These are phyloP conservation scores for Metarhizium brunneum DNA, from an alignment of 2,329 filamentous ascomycete genomes.

Conservation along the genomic window DNA sequence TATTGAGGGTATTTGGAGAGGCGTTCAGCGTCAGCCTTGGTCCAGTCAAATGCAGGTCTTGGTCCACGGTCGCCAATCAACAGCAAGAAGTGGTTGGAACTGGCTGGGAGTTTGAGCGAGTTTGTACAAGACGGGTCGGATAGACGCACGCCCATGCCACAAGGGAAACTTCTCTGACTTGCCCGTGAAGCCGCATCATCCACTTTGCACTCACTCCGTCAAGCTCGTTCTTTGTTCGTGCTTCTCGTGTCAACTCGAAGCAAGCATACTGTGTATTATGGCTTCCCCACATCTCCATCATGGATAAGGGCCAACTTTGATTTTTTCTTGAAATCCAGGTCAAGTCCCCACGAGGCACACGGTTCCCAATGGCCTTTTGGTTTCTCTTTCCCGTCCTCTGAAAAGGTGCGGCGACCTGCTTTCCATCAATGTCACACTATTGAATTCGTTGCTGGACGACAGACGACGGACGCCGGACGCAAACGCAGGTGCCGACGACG, in stretches of 20 bases:
- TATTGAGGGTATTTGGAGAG: background rate
- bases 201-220: background rate
- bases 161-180: too few relatives aligned
- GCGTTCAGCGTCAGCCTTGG: background rate
- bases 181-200: too few relatives aligned
- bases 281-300: background rate
- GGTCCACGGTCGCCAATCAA: conserved; percentile 19
- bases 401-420: background rate
- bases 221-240: background rate
- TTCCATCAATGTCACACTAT: background rate
- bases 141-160: conserved; percentile 4
- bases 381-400: background rate
- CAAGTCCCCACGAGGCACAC: background rate
- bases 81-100: conserved; percentile 5
- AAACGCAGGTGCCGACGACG: background rate
- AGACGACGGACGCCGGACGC: background rate
- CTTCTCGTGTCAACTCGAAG: background rate
- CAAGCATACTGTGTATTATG: background rate
- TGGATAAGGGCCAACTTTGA: background rate
- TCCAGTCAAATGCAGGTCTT: conserved; percentile 17
- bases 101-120: too few relatives aligned
- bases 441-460: background rate
- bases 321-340: background rate
- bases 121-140: background rate
- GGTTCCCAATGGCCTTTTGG: background rate